Percentiles rank a stretch among this genome's conserved stretches.
phyloP scores from a whole-genome alignment of 2,329 filamentous ascomycete species.

The Ophiostoma ips region DNA sequence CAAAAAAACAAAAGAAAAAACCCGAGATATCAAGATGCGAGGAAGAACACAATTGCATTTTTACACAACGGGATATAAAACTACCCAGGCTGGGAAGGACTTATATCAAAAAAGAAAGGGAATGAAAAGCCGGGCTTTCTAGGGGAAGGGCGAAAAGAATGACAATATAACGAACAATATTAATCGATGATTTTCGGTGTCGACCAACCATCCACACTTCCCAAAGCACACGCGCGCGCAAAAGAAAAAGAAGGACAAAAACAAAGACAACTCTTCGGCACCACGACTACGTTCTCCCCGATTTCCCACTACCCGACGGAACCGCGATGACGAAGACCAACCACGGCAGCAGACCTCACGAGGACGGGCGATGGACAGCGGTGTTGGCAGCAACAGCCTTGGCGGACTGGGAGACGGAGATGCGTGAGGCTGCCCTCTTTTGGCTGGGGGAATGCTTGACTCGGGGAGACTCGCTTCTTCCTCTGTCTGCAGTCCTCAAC shows the following conservation, averaged over 20 bases:
- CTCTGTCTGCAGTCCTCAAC: no score
- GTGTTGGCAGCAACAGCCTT: no score
- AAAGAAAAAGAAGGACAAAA: no score
- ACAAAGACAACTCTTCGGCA: no score
- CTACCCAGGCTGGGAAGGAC: background rate
- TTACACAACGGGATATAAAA: background rate
- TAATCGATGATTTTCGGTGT: slow-evolving; percentile 4
- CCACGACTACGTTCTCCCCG: background rate
- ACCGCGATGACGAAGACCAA: background rate
- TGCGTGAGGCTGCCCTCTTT: no score
- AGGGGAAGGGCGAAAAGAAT: background rate
- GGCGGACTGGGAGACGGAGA: no score
- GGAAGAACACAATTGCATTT: slow-evolving; percentile 3
- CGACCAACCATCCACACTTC: background rate
- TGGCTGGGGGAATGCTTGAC: no score
- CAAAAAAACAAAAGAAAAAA: slow-evolving; percentile 1
- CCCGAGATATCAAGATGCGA: background rate
- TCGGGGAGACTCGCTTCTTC: no score
- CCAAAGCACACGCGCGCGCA: background rate
- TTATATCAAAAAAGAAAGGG: background rate
- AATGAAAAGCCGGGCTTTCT: background rate
- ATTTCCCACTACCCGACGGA: background rate
- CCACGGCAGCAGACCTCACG: background rate
- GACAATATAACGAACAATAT: slow-evolving; percentile 4
- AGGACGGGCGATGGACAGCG: background rate